Conservation (phyloP, 106 monocot genomes). For the Triglochin maritima region DNA sequence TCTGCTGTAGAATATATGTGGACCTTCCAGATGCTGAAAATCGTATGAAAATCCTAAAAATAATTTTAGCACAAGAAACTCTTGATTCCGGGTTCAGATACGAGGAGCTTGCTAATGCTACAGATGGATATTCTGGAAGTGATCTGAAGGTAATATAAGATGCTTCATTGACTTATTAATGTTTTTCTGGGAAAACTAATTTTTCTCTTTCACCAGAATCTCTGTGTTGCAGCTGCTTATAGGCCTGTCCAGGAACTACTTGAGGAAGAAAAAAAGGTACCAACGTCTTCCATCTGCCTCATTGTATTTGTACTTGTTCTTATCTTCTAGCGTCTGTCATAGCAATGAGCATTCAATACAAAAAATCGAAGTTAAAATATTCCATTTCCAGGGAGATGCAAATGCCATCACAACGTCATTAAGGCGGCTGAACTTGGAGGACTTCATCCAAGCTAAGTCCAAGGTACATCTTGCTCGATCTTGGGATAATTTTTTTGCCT, state of each 20-base stretch:
- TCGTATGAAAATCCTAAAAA: constrained; percentile 64
- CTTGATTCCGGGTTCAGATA: constrained; percentile 52
- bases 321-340: too few relatives aligned
- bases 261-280: constrained; percentile 77
- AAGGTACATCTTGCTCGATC: constrained; percentile 41
- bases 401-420: constrained; percentile 19
- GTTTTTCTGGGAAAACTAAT: neutral
- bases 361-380: neutral
- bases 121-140: constrained; percentile 99
- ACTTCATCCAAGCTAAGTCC: constrained; percentile 77
- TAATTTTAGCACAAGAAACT: constrained; percentile 71
- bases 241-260: constrained; percentile 95
- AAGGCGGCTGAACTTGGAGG: constrained; percentile 65
- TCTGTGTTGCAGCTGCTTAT: constrained; percentile 95
- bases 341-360: too few relatives aligned
- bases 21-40: constrained; percentile 85
- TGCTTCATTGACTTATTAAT: neutral
- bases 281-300: neutral
- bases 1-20: constrained; percentile 69
- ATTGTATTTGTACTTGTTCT: too few relatives aligned
- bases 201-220: constrained; percentile 45
- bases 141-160: constrained; percentile 65
- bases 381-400: constrained; percentile 28
- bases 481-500: too few relatives aligned
- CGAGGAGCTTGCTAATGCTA: constrained; percentile 83